Evolutionary conservation across 805 yeast species (phyloP).

Genomic region (Saccharomycopsis javanensis): DNA sequence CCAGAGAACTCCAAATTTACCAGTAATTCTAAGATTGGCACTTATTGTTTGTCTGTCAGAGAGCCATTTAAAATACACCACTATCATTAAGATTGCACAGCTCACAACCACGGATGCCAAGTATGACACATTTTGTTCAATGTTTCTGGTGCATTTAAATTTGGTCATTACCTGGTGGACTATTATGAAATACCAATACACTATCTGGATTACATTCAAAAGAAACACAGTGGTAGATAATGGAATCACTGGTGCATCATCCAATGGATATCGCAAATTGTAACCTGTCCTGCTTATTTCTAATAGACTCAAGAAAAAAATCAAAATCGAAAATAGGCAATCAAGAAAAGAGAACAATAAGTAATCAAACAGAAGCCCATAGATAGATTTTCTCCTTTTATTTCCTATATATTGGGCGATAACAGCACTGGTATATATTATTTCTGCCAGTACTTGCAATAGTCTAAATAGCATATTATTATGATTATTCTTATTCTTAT

Average conservation of each 20-base stretch:
- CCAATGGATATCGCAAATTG: background rate
- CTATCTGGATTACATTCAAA: background rate
- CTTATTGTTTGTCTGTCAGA: background rate
- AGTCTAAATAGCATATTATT: background rate
- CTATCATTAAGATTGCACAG: background rate
- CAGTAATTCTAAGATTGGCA: background rate
- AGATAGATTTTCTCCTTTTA: background rate
- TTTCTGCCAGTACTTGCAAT: background rate
- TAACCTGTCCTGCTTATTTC: background rate
- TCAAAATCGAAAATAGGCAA: background rate
- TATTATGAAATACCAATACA: background rate
- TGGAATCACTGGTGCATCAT: background rate
- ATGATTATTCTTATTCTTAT: too few relatives aligned
- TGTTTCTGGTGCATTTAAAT: background rate
- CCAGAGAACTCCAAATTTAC: slow-evolving; percentile 5
- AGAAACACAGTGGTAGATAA: background rate
- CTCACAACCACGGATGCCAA: background rate
- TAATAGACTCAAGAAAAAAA: background rate
- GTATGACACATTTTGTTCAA: background rate
- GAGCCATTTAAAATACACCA: background rate
- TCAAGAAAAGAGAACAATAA: background rate
- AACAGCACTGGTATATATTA: background rate
- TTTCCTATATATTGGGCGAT: background rate
- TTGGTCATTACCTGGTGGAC: background rate
- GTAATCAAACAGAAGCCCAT: slow-evolving; percentile 7